Base-by-base conservation (phyloP, 176 grass and related monocot species). In the Pharus latifolius region DNA sequence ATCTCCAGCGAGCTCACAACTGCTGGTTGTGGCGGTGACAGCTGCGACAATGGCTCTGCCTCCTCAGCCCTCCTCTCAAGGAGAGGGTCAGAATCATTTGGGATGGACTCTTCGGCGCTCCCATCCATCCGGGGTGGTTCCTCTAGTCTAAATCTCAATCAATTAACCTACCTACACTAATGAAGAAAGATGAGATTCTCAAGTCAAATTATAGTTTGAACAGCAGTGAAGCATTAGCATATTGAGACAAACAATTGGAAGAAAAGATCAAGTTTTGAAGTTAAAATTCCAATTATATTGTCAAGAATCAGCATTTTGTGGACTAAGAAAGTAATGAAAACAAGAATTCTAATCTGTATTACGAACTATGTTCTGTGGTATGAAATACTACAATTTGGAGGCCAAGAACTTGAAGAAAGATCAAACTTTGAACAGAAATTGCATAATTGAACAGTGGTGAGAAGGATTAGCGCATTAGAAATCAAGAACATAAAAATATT, bases 41-140 rank as follows among this genome's bases (percentile, higher is more conserved):
- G 71, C 41, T 63, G 48, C 11, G 16, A 26, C 0, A 65, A 56
- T 26, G 29, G 15, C 24, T 70, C 71, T 10, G 64, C 16, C 35
- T 80, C 65, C 31, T 49, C 56, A 13, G 74, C 59, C 41, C 63
- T 73, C 42, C 71, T 70, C 18, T 38, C 65, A 26, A 86, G 64
- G 54, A 86, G 83, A 80, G 83, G 83, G 26, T 86, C 83, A 0
- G 42, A 86, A 32, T 86, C 83, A 76, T 62, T 86, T 2, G 49
- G 41, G 41, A 32, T 54, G 30, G 35, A 28, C 64, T 76, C 83
- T 58, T 63, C 71, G 40, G 63, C 64, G 16, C 51, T 70, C 57
- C 71, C 70, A 19, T 71, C 83, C 83, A 86, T 86, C 31, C 2
- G 26, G 32, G n/a, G 17, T 17, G 3, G 42, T 29, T 49, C n/a